Conservation (phyloP, 306 rosid genomes). For the Glycine soja region DNA sequence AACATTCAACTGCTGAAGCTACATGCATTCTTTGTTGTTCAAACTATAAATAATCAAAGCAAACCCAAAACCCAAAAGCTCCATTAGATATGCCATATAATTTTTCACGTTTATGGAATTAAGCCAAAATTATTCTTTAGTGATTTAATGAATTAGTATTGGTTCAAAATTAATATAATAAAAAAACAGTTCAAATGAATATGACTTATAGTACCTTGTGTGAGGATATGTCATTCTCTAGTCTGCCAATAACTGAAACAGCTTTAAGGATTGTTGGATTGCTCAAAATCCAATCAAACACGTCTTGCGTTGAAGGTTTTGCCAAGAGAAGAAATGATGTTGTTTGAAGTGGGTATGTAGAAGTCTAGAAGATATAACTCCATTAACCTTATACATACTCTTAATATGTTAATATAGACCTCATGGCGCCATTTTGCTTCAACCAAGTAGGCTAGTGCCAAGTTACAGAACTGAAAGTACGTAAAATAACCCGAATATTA, state of each 20-base stretch:
- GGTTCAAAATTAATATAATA: no score
- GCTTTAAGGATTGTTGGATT: constrained; percentile 46
- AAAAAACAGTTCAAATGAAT: no score
- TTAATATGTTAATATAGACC: constrained; percentile 41
- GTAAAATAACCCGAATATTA: background rate
- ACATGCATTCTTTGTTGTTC: constrained; percentile 46
- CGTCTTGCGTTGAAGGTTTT: constrained; percentile 37
- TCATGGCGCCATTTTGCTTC: constrained; percentile 54
- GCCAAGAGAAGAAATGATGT: constrained; percentile 38
- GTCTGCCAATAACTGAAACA: constrained; percentile 4
- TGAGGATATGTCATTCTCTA: constrained; percentile 47
- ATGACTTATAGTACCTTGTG: constrained; percentile 45
- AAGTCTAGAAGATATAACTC: background rate
- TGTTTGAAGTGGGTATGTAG: background rate
- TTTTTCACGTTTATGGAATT: no score
- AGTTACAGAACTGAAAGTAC: constrained; percentile 26
- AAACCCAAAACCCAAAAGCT: background rate
- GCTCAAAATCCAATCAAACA: constrained; percentile 50
- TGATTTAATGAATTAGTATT: no score
- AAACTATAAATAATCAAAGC: background rate
- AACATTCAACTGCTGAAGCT: constrained; percentile 52
- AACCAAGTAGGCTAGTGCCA: constrained; percentile 36
- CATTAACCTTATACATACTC: constrained; percentile 50
- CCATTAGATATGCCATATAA: no score
- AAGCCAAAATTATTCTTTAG: no score